Evolutionary conservation across 148 eudicot genomes (phyloP).

Genomic region (Chenopodium quinoa): DNA sequence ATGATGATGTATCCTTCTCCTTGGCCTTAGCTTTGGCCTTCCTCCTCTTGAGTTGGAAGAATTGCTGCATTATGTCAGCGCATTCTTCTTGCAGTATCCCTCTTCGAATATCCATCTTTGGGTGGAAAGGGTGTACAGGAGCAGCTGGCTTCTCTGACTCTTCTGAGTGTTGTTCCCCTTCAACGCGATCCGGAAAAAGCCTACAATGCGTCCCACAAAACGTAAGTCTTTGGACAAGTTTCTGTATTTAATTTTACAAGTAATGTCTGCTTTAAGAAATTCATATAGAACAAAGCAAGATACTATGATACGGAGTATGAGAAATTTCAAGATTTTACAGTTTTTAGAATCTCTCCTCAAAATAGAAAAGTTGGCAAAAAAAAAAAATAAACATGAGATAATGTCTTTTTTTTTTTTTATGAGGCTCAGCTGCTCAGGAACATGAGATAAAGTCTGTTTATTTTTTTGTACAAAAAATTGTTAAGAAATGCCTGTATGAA

Average conservation of each 20-base stretch:
- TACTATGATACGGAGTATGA: neutral
- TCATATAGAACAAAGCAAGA: neutral
- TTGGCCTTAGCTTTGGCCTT: conserved; percentile 42
- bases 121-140: conserved; percentile 91
- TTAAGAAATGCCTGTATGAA: too few relatives aligned
- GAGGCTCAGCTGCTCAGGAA: too few relatives aligned
- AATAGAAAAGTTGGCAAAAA: too few relatives aligned
- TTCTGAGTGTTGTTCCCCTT: conserved; percentile 42
- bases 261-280: neutral
- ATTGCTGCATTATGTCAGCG: conserved; percentile 84
- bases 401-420: too few relatives aligned
- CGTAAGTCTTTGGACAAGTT: neutral
- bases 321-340: too few relatives aligned
- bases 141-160: conserved; percentile 59
- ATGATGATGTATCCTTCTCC: conserved; percentile 21
- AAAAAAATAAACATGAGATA: too few relatives aligned
- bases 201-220: conserved; percentile 34
- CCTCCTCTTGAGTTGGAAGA: conserved; percentile 72
- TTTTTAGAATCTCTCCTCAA: too few relatives aligned
- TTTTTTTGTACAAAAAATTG: too few relatives aligned
- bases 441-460: too few relatives aligned
- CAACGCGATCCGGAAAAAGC: conserved; percentile 62
- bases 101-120: conserved; percentile 68
- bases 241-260: neutral
- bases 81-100: conserved; percentile 72